phyloP scores from a whole-genome alignment of 1,139 yeast species.

The Blastobotrys ciferrii region DNA sequence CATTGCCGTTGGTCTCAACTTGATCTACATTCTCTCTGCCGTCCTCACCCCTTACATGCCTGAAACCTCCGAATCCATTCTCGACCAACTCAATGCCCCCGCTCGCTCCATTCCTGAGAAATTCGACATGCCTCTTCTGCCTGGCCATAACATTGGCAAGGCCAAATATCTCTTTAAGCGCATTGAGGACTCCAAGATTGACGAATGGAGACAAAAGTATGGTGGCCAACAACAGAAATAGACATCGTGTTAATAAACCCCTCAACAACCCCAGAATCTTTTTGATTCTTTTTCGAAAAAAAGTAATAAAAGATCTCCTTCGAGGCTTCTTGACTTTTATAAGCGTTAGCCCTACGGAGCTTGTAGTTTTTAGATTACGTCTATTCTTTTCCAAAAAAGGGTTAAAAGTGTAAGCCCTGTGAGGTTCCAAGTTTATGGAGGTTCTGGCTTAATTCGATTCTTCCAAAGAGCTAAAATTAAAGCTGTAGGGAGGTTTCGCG shows the following conservation, averaged over 20 bases:
- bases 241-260: not conserved
- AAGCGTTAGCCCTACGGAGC: too few species aligned
- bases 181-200: conserved; percentile 86
- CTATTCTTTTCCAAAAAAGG: too few species aligned
- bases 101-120: conserved; percentile 71
- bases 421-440: too few species aligned
- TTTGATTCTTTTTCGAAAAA: too few species aligned
- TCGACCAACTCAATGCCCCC: conserved; percentile 81
- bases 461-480: too few species aligned
- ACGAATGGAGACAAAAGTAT: conserved; percentile 79
- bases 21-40: conserved; percentile 79
- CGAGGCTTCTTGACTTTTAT: too few species aligned
- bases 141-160: conserved; percentile 86
- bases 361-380: too few species aligned
- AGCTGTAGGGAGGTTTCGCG: too few species aligned
- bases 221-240: conserved; percentile 49
- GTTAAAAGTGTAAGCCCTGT: too few species aligned
- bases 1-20: conserved; percentile 85
- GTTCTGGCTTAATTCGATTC: too few species aligned
- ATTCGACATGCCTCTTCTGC: conserved; percentile 64
- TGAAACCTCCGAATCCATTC: conserved; percentile 65
- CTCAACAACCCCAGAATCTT: not conserved
- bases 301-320: too few species aligned
- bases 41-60: conserved; percentile 90
- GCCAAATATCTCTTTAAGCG: conserved; percentile 89